A percentile compares a stretch with the other conserved stretches of the same genome.
These are phyloP conservation scores for Prunus yedoensis DNA, from an alignment of 331 rosid genomes.

Conservation along the genomic window DNA sequence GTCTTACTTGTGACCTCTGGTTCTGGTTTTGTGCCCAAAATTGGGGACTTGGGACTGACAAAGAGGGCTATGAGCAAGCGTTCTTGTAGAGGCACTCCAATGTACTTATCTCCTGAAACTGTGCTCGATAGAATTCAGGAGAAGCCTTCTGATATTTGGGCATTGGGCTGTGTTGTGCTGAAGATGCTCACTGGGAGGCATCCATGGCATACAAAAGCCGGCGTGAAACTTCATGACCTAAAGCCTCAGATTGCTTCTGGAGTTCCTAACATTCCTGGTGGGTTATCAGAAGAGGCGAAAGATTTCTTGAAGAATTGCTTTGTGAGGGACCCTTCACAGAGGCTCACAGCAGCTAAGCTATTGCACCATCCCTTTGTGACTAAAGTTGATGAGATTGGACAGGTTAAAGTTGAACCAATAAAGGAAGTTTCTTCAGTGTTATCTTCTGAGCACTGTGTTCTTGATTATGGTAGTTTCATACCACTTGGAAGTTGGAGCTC, in stretches of 20 bases:
- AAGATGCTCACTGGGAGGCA: constrained; percentile 30
- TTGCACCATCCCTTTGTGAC: constrained; percentile 26
- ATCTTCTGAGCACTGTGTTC: too few relatives aligned
- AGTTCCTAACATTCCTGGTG: constrained; percentile 12
- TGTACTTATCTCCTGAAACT: constrained; percentile 35
- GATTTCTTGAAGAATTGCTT: constrained; percentile 34
- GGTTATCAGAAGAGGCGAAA: constrained; percentile 14
- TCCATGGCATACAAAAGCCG: constrained; percentile 16
- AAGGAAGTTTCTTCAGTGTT: too few relatives aligned
- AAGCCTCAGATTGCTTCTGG: neutral
- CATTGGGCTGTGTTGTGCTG: constrained; percentile 36
- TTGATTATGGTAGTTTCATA: too few relatives aligned
- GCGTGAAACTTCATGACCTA: neutral
- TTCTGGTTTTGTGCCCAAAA: constrained; percentile 23
- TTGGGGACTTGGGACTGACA: constrained; percentile 39
- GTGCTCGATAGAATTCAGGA: constrained; percentile 19
- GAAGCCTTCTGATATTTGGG: constrained; percentile 40
- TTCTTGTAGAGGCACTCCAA: constrained; percentile 25
- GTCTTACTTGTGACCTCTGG: constrained; percentile 19
- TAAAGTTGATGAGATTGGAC: neutral
- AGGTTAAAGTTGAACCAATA: too few relatives aligned
- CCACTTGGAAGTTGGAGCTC: too few relatives aligned
- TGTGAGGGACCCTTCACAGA: constrained; percentile 13
- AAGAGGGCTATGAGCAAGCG: constrained; percentile 15
- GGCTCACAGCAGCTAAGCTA: constrained; percentile 41